Evolutionary conservation across 1,139 yeast species (phyloP), one percentile per base, ranked within the genome.

Genomic region (Yamadazyma sp.): DNA sequence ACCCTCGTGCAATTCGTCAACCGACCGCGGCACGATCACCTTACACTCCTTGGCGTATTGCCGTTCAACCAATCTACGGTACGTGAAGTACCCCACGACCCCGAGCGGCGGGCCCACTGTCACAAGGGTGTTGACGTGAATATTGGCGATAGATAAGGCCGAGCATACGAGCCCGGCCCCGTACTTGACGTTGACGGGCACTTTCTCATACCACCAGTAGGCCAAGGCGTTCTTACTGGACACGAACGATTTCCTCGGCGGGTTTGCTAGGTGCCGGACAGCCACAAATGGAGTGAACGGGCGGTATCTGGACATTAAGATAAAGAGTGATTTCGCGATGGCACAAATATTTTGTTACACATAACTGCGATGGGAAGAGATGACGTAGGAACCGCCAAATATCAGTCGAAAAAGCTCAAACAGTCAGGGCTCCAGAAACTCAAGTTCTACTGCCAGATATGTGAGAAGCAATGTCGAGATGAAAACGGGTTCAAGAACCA

Each of bases 401-500:
- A 80, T 58, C 69, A 84, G 43, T 75, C 92, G 31, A 88, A 87
- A 53, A 82, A 83, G 58, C 75, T 87, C 69, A 87, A 88, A 61
- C 79, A 91, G 15, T 72, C 80, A 30, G 98, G 98, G 6, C 78
- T 91, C 14, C 97, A 91, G 60, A 83, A 87, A 55, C 75, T 94
- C 37, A 75, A 79, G 47, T 92, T 79, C 73, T 92, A 89, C 61
- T 92, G 99, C 59, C 98, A 92, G 59, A 75, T 87, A 2, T 92
- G 99, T 55, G 78, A 75, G 54, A 88, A 91, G 55, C 99, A 92
- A 63, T 91, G 98, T 59, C 70, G 98, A 40, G 99, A 94, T 58
- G 92, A 87, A 47, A 92, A 92, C 62, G 99, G 98, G 25, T 92
- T 87, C 66, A 83, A 85, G 55, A 86, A 92, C 56, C 99, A 92